Conservation (phyloP, 73 alveolate genomes). For the Paramecium caudatum region DNA sequence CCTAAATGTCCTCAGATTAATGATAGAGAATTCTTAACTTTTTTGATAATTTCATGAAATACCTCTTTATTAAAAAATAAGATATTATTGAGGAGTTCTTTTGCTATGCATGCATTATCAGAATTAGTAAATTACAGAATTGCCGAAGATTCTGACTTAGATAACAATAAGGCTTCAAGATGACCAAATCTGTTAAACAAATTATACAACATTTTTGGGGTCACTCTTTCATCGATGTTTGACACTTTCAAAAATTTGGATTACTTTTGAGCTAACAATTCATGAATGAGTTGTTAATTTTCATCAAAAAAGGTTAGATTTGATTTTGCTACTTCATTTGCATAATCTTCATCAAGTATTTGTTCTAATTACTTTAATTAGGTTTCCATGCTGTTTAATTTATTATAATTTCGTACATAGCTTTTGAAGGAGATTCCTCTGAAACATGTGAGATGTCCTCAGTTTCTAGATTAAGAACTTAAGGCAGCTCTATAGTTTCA, state of each 20-base stretch:
- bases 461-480: background rate
- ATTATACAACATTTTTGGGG: constrained; percentile 27
- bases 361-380: constrained; percentile 27
- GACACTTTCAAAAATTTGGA: background rate
- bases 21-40: constrained; percentile 56
- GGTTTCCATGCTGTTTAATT: constrained; percentile 44
- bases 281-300: background rate
- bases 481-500: background rate
- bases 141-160: background rate
- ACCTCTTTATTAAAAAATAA: constrained; percentile 51
- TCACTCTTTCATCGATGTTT: constrained; percentile 63
- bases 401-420: constrained; percentile 44
- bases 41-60: background rate
- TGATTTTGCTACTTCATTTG: constrained; percentile 28
- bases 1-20: background rate
- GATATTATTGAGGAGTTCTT: constrained; percentile 60
- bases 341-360: constrained; percentile 61
- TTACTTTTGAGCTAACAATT: constrained; percentile 8
- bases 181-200: constrained; percentile 48
- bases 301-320: background rate
- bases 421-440: constrained; percentile 39
- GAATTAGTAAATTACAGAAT: background rate
- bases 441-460: background rate
- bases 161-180: background rate
- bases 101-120: constrained; percentile 39